Percentiles rank a stretch among this genome's conserved stretches.
These are phyloP conservation scores for Eucalyptus cloeziana DNA, from an alignment of 345 rosid genomes.

Conservation along the genomic window DNA sequence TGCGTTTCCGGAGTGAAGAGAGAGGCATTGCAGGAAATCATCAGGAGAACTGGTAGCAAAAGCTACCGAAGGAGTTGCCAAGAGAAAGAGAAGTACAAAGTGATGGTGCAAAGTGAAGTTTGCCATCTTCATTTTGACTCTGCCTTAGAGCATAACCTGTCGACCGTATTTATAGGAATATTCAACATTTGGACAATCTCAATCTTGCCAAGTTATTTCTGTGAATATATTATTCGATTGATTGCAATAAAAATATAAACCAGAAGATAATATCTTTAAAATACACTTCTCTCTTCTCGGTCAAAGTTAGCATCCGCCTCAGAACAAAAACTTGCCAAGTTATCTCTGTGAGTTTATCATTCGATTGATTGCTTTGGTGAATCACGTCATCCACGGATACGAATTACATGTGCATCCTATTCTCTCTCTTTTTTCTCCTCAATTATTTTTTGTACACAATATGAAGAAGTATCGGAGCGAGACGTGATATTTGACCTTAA, in stretches of 20 bases:
- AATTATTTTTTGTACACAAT: no score
- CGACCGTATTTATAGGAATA: not conserved
- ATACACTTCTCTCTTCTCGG: no score
- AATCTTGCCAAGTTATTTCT: not conserved
- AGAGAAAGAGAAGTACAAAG: not conserved
- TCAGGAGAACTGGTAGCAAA: not conserved
- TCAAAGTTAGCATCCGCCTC: no score
- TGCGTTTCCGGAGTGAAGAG: not conserved
- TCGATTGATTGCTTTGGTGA: not conserved
- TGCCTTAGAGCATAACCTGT: not conserved
- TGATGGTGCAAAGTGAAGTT: not conserved
- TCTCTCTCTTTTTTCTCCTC: not conserved
- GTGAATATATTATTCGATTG: not conserved
- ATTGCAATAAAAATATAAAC: not conserved
- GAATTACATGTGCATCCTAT: no score
- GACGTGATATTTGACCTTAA: not conserved
- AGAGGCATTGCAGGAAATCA: slow-evolving; percentile 1
- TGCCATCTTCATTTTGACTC: not conserved
- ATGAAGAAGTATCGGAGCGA: not conserved
- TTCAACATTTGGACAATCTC: not conserved
- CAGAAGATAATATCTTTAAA: not conserved
- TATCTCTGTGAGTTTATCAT: no score
- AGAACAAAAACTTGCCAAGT: no score
- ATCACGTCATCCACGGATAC: no score
- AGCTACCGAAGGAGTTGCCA: not conserved